Evolutionary conservation across 805 yeast genomes (phyloP), one percentile per base, ranked within the genome.

Genomic region (Wickerhamiella parazyma): DNA sequence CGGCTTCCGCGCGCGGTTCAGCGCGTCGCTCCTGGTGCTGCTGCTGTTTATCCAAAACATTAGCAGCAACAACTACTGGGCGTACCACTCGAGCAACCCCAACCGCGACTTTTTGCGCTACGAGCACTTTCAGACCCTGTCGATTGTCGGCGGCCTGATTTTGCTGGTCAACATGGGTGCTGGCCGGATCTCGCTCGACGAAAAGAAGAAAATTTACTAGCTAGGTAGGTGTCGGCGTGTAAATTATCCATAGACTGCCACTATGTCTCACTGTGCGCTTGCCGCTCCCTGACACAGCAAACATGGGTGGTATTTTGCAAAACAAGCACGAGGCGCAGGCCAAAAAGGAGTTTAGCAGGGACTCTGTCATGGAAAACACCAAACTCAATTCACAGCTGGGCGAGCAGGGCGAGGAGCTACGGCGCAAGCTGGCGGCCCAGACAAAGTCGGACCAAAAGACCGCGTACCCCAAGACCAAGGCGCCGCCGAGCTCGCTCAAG

Each of bases 161-260:
- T 68, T 91, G 52, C 83, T 91, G 48, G 95, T 84, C 47, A 85
- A 82, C 65, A 84, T 95, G 3, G 98, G 98, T 49, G 97, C 97
- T 24, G 98, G 98, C 41, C 87, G 82, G 54, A 70, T 89, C 51
- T 82, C 94, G 21, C 67, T 89, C 46, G 98, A 89, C 58, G 96
- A 86, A 62, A 89, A 91, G 79, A 87, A 89, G 70, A 89, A 89
- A 70, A 78, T 83, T 47, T 84, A 81, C 60, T 85, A 65, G 31
- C 5, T 25, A 25, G 29, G 12, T n/a, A n/a, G n/a, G n/a, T n/a
- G n/a, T n/a, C n/a, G n/a, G n/a, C n/a, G n/a, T n/a, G n/a, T n/a
- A n/a, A n/a, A n/a, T n/a, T n/a, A n/a, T n/a, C n/a, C n/a, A n/a
- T n/a, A n/a, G 31, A 28, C 7, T 28, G 14, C 31, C 16, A 7